Percentiles rank a stretch among this genome's conserved stretches.
Conservation (phyloP, 2,329 filamentous ascomycete genomes). For the Pseudogymnoascus sp. region DNA sequence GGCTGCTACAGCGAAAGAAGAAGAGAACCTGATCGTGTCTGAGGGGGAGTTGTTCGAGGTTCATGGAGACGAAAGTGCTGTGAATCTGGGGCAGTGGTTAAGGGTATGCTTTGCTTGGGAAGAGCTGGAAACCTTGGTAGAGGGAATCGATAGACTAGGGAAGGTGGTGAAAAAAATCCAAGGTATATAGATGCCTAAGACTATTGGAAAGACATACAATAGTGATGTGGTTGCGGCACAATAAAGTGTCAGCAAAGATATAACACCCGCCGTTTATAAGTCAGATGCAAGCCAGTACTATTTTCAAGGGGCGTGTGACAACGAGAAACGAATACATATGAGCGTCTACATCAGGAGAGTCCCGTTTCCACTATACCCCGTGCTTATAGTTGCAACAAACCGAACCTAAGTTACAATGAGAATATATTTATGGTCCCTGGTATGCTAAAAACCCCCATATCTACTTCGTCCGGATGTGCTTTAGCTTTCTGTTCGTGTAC, state of each 20-base stretch:
- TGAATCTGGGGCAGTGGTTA: constrained; percentile 31
- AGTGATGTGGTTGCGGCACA: neutral
- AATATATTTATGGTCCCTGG: constrained; percentile 1
- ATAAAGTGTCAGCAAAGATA: neutral
- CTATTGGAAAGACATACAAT: neutral
- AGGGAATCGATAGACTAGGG: constrained; percentile 46
- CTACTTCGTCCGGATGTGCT: constrained; percentile 76
- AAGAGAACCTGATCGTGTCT: constrained; percentile 47
- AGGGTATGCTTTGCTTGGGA: constrained; percentile 53
- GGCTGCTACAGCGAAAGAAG: constrained; percentile 29
- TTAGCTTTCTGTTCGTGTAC: constrained; percentile 77
- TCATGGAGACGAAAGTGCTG: constrained; percentile 27
- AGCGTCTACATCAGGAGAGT: neutral
- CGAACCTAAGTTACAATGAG: neutral
- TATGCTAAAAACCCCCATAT: constrained; percentile 5
- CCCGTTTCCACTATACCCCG: neutral
- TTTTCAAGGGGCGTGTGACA: neutral
- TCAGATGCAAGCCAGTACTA: neutral
- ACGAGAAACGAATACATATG: neutral
- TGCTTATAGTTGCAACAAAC: neutral
- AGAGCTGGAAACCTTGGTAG: constrained; percentile 42
- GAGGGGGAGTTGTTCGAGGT: constrained; percentile 49
- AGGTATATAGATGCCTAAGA: neutral
- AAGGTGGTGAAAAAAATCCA: constrained; percentile 8
- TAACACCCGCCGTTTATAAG: neutral